phyloP scores from a whole-genome alignment of 2,329 filamentous ascomycete genomes.

The Truncatella angustata region DNA sequence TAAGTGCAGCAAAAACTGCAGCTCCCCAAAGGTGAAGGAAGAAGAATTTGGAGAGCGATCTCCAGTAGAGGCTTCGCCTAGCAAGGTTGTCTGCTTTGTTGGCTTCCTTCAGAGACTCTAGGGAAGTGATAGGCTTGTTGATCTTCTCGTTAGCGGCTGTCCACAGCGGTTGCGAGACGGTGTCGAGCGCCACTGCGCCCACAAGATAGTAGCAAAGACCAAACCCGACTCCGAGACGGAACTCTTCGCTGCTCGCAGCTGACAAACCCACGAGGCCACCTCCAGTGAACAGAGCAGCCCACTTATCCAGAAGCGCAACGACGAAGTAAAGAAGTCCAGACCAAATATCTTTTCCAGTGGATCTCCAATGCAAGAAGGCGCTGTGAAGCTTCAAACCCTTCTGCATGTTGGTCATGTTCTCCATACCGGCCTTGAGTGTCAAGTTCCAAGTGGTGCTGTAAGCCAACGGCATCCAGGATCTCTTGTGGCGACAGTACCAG shows the following conservation, averaged over 20 bases:
- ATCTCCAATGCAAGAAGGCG: constrained; percentile 4
- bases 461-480: constrained; percentile 1
- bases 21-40: constrained; percentile 5
- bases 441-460: constrained; percentile 7
- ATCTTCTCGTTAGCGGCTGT: not conserved
- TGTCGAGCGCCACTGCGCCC: constrained; percentile 2
- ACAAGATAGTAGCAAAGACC: constrained; percentile 6
- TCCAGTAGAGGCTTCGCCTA: constrained; percentile 1
- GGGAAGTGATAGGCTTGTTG: constrained; percentile 3
- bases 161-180: constrained; percentile 4
- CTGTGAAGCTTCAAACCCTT: constrained; percentile 6
- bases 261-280: constrained; percentile 1
- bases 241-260: not conserved
- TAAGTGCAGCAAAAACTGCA: not conserved
- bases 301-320: constrained; percentile 2
- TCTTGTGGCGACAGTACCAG: constrained; percentile 6
- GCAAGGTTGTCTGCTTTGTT: not conserved
- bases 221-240: constrained; percentile 2
- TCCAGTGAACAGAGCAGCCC: constrained; percentile 1
- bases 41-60: constrained; percentile 7
- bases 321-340: constrained; percentile 4
- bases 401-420: constrained; percentile 8
- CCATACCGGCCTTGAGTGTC: constrained; percentile 5
- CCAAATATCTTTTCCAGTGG: constrained; percentile 2
- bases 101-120: constrained; percentile 2